These are phyloP conservation scores for Mortierella sp. DNA, from an alignment of 371 early-diverging fungal genomes.

Conservation along the genomic window DNA sequence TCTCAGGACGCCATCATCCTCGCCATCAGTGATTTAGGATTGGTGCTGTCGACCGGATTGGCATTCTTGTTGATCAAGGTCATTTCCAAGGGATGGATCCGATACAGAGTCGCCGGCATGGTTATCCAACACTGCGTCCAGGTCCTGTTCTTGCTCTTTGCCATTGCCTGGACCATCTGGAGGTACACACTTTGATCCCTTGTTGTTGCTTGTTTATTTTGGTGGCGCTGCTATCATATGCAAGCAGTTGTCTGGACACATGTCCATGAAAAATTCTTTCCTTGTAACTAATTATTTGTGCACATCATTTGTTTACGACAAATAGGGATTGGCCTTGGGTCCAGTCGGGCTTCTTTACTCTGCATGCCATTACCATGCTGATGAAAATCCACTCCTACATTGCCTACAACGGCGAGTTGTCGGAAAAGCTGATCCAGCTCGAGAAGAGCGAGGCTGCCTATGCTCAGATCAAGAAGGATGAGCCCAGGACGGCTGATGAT, in stretches of 20 bases:
- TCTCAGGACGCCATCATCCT: constrained; percentile 77
- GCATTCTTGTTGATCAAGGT: constrained; percentile 74
- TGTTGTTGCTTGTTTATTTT: constrained; percentile 12
- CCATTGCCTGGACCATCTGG: constrained; percentile 77
- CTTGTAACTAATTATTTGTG: not conserved
- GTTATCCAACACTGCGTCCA: constrained; percentile 82
- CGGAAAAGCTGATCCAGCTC: constrained; percentile 64
- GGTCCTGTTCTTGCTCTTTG: constrained; percentile 70
- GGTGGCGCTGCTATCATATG: constrained; percentile 6
- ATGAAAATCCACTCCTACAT: constrained; percentile 97
- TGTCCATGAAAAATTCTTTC: not conserved
- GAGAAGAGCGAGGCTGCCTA: constrained; percentile 48
- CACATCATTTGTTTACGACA: constrained; percentile 14
- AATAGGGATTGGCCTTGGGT: constrained; percentile 91
- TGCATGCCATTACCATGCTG: constrained; percentile 93
- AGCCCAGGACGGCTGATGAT: constrained; percentile 36
- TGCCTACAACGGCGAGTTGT: constrained; percentile 78
- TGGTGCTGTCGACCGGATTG: constrained; percentile 73
- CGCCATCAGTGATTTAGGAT: constrained; percentile 75
- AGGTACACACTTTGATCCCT: constrained; percentile 57
- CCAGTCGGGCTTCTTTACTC: constrained; percentile 88
- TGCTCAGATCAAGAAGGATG: constrained; percentile 46
- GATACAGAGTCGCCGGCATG: constrained; percentile 66
- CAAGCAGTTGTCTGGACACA: not conserved
- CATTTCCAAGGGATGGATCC: constrained; percentile 67